Conservation (phyloP, 192 early-diverging fungal species). For the Linderina pennispora region DNA sequence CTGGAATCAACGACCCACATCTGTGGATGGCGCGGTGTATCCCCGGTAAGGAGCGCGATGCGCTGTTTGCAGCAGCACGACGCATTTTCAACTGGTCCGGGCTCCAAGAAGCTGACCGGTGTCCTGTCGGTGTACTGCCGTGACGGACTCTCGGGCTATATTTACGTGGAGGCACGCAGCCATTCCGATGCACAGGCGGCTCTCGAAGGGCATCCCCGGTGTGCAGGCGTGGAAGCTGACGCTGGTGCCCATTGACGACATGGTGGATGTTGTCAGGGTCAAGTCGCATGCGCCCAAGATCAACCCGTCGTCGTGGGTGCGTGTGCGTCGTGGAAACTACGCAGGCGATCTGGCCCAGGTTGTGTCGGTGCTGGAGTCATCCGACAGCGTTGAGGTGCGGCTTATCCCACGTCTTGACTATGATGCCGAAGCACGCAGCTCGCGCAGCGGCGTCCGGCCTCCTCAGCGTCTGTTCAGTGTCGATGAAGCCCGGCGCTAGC, state of each 20-base stretch:
- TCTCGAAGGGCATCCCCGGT: conserved; percentile 67
- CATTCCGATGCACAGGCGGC: conserved; percentile 75
- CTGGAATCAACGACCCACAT: conserved; percentile 81
- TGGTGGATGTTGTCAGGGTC: conserved; percentile 83
- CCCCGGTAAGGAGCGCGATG: conserved; percentile 81
- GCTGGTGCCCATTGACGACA: conserved; percentile 87
- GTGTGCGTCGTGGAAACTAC: conserved; percentile 89
- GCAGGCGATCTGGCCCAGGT: conserved; percentile 90
- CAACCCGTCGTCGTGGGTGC: conserved; percentile 74
- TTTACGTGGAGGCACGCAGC: conserved; percentile 86
- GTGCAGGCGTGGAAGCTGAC: conserved; percentile 63
- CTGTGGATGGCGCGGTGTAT: conserved; percentile 86
- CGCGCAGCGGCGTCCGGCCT: conserved; percentile 48
- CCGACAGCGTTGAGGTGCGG: conserved; percentile 60
- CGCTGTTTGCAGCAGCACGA: conserved; percentile 74
- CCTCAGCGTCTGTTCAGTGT: conserved; percentile 69
- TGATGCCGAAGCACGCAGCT: conserved; percentile 25
- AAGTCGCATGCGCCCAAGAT: conserved; percentile 50
- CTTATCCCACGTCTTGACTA: conserved; percentile 73
- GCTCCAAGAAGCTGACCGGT: conserved; percentile 53
- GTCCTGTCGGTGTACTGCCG: conserved; percentile 79
- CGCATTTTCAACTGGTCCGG: conserved; percentile 65
- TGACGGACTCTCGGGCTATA: conserved; percentile 79
- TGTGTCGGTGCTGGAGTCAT: conserved; percentile 54
- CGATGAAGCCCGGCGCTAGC: conserved; percentile 33